Conservation (phyloP, 306 rosid species). For the Parietaria judaica region DNA sequence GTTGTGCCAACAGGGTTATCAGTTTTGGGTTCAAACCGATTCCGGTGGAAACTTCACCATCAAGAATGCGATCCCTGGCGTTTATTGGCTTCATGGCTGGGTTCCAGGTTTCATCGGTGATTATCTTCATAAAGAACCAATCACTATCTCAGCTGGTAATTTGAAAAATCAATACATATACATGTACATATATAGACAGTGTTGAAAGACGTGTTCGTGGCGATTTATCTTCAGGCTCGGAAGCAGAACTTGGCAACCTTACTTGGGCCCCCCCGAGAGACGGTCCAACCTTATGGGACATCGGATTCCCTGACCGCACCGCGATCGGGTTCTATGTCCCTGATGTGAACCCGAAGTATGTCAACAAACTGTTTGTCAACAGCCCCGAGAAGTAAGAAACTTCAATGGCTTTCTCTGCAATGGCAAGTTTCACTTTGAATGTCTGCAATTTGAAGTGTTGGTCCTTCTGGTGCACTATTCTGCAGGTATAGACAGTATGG, state of each 20-base stretch:
- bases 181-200: too few relatives aligned
- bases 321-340: conserved; percentile 36
- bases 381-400: conserved; percentile 37
- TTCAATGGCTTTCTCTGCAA: background rate
- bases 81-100: conserved; percentile 37
- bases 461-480: background rate
- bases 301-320: conserved; percentile 38
- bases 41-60: conserved; percentile 27
- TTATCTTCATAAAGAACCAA: conserved; percentile 21
- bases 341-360: conserved; percentile 37
- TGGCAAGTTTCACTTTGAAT: conserved; percentile 25
- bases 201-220: background rate
- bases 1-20: conserved; percentile 24
- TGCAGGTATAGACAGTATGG: conserved; percentile 43
- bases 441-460: background rate
- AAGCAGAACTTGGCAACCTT: conserved; percentile 26
- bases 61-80: conserved; percentile 34
- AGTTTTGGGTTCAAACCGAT: conserved; percentile 39
- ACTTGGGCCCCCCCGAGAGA: conserved; percentile 33
- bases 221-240: conserved; percentile 16
- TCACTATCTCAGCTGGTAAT: conserved; percentile 25
- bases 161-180: background rate
- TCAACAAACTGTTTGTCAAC: conserved; percentile 33
- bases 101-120: conserved; percentile 40
- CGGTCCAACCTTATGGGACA: conserved; percentile 43